Evolutionary conservation across 2,329 filamentous ascomycete species (phyloP).

Genomic region (Apiospora sp.): DNA sequence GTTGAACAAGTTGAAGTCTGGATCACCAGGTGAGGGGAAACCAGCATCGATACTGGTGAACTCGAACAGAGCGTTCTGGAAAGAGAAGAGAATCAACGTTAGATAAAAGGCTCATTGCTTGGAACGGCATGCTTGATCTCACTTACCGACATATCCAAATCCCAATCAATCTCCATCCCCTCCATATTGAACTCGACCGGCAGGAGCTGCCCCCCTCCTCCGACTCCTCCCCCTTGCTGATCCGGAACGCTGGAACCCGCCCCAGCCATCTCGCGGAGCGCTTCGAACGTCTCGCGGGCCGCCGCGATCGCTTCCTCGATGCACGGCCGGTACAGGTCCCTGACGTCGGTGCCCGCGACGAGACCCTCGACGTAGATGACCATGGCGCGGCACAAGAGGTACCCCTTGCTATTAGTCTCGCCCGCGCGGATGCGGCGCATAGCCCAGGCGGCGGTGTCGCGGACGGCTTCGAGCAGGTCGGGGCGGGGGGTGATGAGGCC

Average conservation of each 20-base stretch:
- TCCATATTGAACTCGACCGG: conserved; percentile 38
- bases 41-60: conserved; percentile 34
- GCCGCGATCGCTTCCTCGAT: conserved; percentile 45
- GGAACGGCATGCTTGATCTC: background rate
- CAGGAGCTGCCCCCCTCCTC: conserved; percentile 33
- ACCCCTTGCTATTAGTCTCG: conserved; percentile 64
- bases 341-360: conserved; percentile 43
- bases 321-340: conserved; percentile 45
- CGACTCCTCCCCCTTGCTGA: conserved; percentile 32
- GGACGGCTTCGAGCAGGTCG: conserved; percentile 52
- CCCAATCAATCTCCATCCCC: conserved; percentile 46
- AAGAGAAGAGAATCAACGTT: conserved; percentile 19
- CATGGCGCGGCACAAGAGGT: conserved; percentile 51
- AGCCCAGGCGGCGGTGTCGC: conserved; percentile 50
- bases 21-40: background rate
- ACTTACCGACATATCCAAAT: conserved; percentile 37
- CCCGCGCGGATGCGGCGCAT: conserved; percentile 52
- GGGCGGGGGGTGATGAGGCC: conserved; percentile 44
- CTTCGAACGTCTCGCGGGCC: background rate
- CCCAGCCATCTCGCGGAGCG: conserved; percentile 28
- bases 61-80: conserved; percentile 36
- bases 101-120: background rate
- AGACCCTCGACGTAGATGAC: conserved; percentile 52
- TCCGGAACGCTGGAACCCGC: conserved; percentile 33
- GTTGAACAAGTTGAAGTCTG: background rate